These are phyloP conservation scores for Tylopilus felleus DNA, from an alignment of 768 basidiomycete species.

Conservation along the genomic window DNA sequence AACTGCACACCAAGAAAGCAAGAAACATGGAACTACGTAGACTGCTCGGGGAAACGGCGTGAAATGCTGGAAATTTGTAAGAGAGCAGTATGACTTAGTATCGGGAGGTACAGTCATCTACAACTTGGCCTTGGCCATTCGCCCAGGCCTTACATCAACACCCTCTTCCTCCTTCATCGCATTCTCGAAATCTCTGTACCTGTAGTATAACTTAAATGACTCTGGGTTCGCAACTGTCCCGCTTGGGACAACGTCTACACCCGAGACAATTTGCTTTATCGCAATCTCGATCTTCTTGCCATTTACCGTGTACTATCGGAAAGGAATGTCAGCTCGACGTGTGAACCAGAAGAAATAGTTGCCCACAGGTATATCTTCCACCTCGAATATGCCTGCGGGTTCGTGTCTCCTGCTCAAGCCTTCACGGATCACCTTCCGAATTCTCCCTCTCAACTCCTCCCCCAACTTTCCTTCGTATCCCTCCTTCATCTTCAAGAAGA, in stretches of 20 bases:
- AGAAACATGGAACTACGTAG: slow-evolving; percentile 11
- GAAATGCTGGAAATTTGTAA: neutral
- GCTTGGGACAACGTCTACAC: slow-evolving; percentile 58
- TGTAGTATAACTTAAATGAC: slow-evolving; percentile 60
- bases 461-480: slow-evolving; percentile 51
- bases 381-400: slow-evolving; percentile 62
- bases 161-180: slow-evolving; percentile 19
- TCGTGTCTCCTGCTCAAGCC: slow-evolving; percentile 73
- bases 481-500: slow-evolving; percentile 66
- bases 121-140: slow-evolving; percentile 10
- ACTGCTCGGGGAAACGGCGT: slow-evolving; percentile 9
- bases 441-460: slow-evolving; percentile 50
- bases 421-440: slow-evolving; percentile 55
- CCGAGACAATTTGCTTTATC: slow-evolving; percentile 76
- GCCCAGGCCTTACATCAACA: neutral
- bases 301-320: slow-evolving; percentile 64
- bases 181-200: slow-evolving; percentile 50
- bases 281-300: slow-evolving; percentile 80
- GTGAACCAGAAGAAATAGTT: neutral
- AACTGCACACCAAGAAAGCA: slow-evolving; percentile 1
- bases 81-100: neutral
- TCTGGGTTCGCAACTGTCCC: slow-evolving; percentile 76
- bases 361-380: slow-evolving; percentile 67
- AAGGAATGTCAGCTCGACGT: neutral
- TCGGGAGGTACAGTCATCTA: neutral